A percentile compares a stretch with the other conserved stretches of the same genome.
Conservation (phyloP, 2,329 filamentous ascomycete genomes). For the Hypoxylon sp. region DNA sequence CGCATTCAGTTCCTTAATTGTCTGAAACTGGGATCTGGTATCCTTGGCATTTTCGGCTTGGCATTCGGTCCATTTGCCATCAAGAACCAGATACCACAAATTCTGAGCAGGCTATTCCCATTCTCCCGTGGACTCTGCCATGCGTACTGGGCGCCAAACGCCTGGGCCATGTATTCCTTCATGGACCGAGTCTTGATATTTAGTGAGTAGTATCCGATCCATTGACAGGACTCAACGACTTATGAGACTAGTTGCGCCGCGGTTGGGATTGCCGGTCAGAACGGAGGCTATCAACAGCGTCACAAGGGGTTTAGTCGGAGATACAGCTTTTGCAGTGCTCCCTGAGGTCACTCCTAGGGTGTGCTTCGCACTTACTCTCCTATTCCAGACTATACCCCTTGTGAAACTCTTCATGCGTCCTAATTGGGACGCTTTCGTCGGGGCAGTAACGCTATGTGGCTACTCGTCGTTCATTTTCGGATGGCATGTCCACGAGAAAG, state of each 20-base stretch:
- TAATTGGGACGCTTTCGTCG: slow-evolving; percentile 90
- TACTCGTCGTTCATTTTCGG: slow-evolving; percentile 98
- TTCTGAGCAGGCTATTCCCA: slow-evolving; percentile 87
- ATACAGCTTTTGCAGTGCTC: slow-evolving; percentile 92
- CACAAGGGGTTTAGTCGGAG: slow-evolving; percentile 91
- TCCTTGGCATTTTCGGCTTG: slow-evolving; percentile 77
- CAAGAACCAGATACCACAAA: slow-evolving; percentile 85
- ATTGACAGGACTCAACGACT: slow-evolving; percentile 47
- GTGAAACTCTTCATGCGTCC: slow-evolving; percentile 84
- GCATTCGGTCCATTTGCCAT: slow-evolving; percentile 91
- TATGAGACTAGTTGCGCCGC: slow-evolving; percentile 77
- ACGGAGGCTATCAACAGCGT: slow-evolving; percentile 84
- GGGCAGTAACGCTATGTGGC: slow-evolving; percentile 89
- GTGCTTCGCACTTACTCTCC: slow-evolving; percentile 85
- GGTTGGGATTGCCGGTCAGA: slow-evolving; percentile 80
- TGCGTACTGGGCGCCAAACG: slow-evolving; percentile 97
- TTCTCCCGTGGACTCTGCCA: slow-evolving; percentile 95
- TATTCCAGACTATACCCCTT: slow-evolving; percentile 84
- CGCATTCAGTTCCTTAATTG: slow-evolving; percentile 82
- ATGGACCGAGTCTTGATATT: slow-evolving; percentile 85
- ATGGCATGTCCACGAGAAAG: slow-evolving; percentile 99
- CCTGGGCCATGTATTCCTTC: slow-evolving; percentile 98
- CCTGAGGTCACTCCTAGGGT: slow-evolving; percentile 84
- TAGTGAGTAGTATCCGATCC: slow-evolving; percentile 64
- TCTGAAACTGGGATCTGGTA: slow-evolving; percentile 82